Percentiles rank a stretch among this genome's conserved stretches.
phyloP scores from a whole-genome alignment of 768 basidiomycete genomes.

The Collybia mongolica region DNA sequence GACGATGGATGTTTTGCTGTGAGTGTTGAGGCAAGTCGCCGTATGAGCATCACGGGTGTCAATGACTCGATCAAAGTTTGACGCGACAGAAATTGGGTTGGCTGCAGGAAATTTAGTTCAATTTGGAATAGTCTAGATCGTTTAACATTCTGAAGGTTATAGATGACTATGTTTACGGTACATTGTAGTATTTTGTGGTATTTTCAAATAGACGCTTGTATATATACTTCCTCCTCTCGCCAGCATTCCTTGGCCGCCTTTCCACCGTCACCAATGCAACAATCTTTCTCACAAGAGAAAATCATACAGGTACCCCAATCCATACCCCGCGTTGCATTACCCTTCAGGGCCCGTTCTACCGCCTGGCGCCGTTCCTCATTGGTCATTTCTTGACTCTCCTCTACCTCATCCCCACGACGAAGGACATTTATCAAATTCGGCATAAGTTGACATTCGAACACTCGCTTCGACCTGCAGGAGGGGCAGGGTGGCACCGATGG shows the following conservation, averaged over 20 bases:
- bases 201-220: slow-evolving; percentile 70
- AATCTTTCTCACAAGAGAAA: slow-evolving; percentile 85
- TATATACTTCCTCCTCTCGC: slow-evolving; percentile 73
- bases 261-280: slow-evolving; percentile 48
- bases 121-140: too few species aligned
- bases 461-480: slow-evolving; percentile 60
- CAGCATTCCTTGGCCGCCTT: slow-evolving; percentile 50
- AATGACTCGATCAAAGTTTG: too few species aligned
- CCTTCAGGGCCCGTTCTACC: slow-evolving; percentile 55
- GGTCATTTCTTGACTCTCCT: slow-evolving; percentile 46
- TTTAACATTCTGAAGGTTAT: too few species aligned
- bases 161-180: too few species aligned
- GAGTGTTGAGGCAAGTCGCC: too few species aligned
- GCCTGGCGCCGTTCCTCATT: slow-evolving; percentile 62
- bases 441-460: slow-evolving; percentile 95
- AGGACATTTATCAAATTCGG: slow-evolving; percentile 88
- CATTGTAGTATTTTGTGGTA: too few species aligned
- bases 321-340: slow-evolving; percentile 56
- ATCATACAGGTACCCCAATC: slow-evolving; percentile 94
- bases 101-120: too few species aligned
- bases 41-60: too few species aligned
- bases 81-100: too few species aligned
- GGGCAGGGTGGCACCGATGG: slow-evolving; percentile 63
- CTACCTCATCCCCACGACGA: slow-evolving; percentile 26
- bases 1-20: too few species aligned